phyloP scores from a whole-genome alignment of 179 eudicot species.

The Beta macrorhiza region DNA sequence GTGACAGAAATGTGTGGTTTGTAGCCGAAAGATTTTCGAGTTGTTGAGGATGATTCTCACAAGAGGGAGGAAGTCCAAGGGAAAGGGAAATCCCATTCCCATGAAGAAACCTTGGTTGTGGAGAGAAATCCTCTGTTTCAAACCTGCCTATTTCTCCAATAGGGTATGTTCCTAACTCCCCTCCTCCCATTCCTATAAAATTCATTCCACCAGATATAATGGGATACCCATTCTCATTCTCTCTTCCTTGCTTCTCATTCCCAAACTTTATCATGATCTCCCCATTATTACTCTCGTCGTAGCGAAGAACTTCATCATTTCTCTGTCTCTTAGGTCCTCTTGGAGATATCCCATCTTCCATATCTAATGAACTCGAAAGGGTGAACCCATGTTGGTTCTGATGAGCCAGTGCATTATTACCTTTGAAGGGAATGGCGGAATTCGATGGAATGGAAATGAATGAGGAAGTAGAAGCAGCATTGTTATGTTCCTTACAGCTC shows the following conservation, averaged over 20 bases:
- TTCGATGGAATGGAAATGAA: conserved; percentile 29
- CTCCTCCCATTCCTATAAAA: conserved; percentile 48
- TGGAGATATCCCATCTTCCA: conserved; percentile 44
- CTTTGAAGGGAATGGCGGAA: conserved; percentile 28
- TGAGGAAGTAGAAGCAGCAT: conserved; percentile 24
- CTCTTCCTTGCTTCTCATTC: conserved; percentile 34
- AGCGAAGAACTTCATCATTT: conserved; percentile 24
- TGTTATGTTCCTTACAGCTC: conserved; percentile 26
- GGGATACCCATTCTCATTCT: conserved; percentile 40
- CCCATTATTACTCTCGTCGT: conserved; percentile 24
- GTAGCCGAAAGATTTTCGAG: conserved; percentile 39
- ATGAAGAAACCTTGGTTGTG: conserved; percentile 37
- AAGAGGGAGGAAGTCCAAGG: conserved; percentile 65
- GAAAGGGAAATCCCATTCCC: conserved; percentile 61
- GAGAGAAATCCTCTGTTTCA: conserved; percentile 45
- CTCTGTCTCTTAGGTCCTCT: conserved; percentile 53
- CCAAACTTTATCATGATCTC: conserved; percentile 37
- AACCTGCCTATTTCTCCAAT: conserved; percentile 61
- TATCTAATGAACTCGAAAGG: conserved; percentile 40
- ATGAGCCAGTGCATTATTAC: conserved; percentile 11
- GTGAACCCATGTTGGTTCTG: conserved; percentile 39
- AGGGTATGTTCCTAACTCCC: conserved; percentile 43
- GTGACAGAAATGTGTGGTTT: conserved; percentile 44
- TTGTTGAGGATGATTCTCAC: conserved; percentile 41
- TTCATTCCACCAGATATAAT: conserved; percentile 42